A percentile compares a stretch with the other conserved stretches of the same genome.
phyloP scores from a whole-genome alignment of 176 grass and related monocot species.

The Lolium perenne region DNA sequence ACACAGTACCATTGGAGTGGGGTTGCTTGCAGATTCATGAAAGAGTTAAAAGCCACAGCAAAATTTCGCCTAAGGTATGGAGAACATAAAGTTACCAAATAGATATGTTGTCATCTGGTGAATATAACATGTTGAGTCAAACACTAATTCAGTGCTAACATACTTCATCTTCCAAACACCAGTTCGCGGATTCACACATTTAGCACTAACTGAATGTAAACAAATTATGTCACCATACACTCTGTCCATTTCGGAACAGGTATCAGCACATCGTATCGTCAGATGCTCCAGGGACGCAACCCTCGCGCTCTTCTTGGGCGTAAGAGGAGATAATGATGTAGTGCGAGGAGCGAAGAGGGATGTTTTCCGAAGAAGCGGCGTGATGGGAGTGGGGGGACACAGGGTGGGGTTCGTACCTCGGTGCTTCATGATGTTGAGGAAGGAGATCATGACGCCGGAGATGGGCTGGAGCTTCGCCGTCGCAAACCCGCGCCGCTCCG shows the following conservation, averaged over 20 bases:
- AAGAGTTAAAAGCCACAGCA: not conserved
- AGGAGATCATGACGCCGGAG: conserved; percentile 87
- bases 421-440: conserved; percentile 96
- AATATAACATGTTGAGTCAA: not conserved
- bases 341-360: not conserved
- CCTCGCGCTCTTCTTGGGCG: not conserved
- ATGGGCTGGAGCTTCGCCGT: conserved; percentile 77
- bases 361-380: no score
- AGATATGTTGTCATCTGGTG: not conserved
- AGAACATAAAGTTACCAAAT: not conserved
- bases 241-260: not conserved
- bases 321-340: not conserved
- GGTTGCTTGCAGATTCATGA: not conserved
- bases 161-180: not conserved
- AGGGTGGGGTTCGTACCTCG: conserved; percentile 54
- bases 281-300: not conserved
- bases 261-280: not conserved
- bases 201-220: not conserved
- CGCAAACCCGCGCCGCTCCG: conserved; percentile 71
- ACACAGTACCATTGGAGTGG: not conserved
- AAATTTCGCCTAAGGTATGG: not conserved
- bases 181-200: not conserved
- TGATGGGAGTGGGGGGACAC: no score
- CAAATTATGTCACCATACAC: not conserved
- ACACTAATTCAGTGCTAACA: not conserved